phyloP scores from a whole-genome alignment of 2,329 filamentous ascomycete species.

The Endocalyx cinctus region DNA sequence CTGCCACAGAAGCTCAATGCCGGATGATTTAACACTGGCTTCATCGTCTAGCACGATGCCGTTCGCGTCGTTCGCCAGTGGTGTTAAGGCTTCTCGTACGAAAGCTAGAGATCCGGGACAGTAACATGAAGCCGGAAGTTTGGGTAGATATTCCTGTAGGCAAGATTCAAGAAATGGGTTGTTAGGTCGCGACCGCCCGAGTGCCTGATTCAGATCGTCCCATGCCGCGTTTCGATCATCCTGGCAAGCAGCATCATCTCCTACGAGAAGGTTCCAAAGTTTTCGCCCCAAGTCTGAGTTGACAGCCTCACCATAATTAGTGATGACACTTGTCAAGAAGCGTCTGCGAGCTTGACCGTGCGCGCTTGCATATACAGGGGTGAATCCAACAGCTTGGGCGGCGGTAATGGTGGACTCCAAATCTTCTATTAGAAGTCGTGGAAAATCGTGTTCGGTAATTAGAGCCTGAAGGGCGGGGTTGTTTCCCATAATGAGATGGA shows the following conservation, averaged over 20 bases:
- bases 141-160: constrained; percentile 52
- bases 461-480: constrained; percentile 53
- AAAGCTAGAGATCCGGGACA: constrained; percentile 61
- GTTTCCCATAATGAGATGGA: constrained; percentile 44
- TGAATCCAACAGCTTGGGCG: constrained; percentile 36
- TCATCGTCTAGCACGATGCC: constrained; percentile 48
- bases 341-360: constrained; percentile 52
- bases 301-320: constrained; percentile 56
- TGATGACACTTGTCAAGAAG: constrained; percentile 54
- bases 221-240: constrained; percentile 65
- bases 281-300: constrained; percentile 54
- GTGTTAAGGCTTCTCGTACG: constrained; percentile 47
- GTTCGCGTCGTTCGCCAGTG: constrained; percentile 39
- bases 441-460: constrained; percentile 56
- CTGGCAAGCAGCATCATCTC: constrained; percentile 52
- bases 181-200: constrained; percentile 37
- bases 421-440: constrained; percentile 59
- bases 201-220: constrained; percentile 54
- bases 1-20: constrained; percentile 74
- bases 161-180: constrained; percentile 54
- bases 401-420: constrained; percentile 50
- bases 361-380: constrained; percentile 41
- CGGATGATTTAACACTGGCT: constrained; percentile 46
- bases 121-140: constrained; percentile 52
- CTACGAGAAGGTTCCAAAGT: constrained; percentile 72